phyloP scores from a whole-genome alignment of 1,139 yeast species.

The Pichia sorboxylosa region DNA sequence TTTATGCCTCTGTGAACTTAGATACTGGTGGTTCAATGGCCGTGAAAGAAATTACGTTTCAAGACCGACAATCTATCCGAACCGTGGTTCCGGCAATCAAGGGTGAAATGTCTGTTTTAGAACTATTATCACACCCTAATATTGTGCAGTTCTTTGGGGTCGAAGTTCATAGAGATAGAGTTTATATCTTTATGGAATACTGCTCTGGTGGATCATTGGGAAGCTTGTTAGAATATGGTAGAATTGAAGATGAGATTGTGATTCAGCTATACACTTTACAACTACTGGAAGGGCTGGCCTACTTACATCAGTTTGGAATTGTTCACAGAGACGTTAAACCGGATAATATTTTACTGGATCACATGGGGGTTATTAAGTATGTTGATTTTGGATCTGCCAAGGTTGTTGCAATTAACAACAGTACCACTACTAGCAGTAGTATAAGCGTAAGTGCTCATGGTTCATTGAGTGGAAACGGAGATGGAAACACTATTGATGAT shows the following conservation, averaged over 20 bases:
- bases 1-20: conserved; percentile 80
- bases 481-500: not conserved
- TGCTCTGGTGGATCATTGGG: conserved; percentile 96
- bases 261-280: conserved; percentile 85
- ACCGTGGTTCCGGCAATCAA: conserved; percentile 80
- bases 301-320: conserved; percentile 90
- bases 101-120: conserved; percentile 94
- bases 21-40: conserved; percentile 97
- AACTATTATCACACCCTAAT: conserved; percentile 90
- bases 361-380: conserved; percentile 84
- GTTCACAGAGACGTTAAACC: conserved; percentile 96
- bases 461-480: not conserved
- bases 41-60: conserved; percentile 87
- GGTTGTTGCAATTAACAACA: conserved; percentile 67
- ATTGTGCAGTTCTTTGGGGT: conserved; percentile 95
- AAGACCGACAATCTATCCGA: conserved; percentile 76
- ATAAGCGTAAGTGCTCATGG: conserved; percentile 1
- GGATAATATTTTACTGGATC: conserved; percentile 82
- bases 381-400: conserved; percentile 98
- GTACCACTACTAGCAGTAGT: conserved; percentile 22
- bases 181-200: conserved; percentile 92
- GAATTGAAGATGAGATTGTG: conserved; percentile 91
- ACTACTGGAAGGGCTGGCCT: conserved; percentile 90
- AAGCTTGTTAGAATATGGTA: conserved; percentile 71
- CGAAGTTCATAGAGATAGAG: conserved; percentile 92